Conservation (phyloP, 2,329 filamentous ascomycete species). For the Claviceps digitariae region DNA sequence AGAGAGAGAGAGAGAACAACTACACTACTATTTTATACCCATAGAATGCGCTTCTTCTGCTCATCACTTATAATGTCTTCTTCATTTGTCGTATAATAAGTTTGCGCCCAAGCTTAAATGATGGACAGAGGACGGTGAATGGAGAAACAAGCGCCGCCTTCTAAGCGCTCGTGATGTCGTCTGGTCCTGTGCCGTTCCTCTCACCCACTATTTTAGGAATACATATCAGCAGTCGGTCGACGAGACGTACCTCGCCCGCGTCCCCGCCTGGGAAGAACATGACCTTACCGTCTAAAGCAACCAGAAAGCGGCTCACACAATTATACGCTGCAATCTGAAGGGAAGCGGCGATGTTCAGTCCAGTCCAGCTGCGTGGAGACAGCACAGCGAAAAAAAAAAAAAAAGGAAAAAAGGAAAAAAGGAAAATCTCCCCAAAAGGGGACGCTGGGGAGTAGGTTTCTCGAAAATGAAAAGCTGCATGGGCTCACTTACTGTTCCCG, state of each 20-base stretch:
- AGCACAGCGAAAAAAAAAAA: too few species aligned
- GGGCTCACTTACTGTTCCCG: too few species aligned
- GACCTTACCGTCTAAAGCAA: slow-evolving; percentile 60
- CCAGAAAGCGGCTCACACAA: slow-evolving; percentile 71
- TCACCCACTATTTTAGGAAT: slow-evolving; percentile 35
- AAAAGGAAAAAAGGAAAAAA: too few species aligned
- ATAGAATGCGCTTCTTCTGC: background rate
- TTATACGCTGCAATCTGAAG: slow-evolving; percentile 56
- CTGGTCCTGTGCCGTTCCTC: slow-evolving; percentile 38
- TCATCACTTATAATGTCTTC: background rate
- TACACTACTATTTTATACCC: background rate
- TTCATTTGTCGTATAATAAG: background rate
- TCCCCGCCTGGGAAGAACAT: background rate
- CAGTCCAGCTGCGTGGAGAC: too few species aligned
- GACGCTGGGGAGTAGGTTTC: too few species aligned
- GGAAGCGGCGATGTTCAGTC: slow-evolving; percentile 9
- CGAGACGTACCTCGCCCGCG: slow-evolving; percentile 29
- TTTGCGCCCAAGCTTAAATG: background rate
- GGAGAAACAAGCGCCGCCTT: too few species aligned
- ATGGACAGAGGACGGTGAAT: slow-evolving; percentile 1
- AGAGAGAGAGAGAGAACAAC: too few species aligned
- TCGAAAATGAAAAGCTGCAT: too few species aligned
- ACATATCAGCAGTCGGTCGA: slow-evolving; percentile 7
- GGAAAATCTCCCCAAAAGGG: too few species aligned
- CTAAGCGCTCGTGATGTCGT: slow-evolving; percentile 23